A percentile compares a stretch with the other conserved stretches of the same genome.
These are phyloP conservation scores for Salvia rosmarinus DNA, from an alignment of 257 asterid species.

Conservation along the genomic window DNA sequence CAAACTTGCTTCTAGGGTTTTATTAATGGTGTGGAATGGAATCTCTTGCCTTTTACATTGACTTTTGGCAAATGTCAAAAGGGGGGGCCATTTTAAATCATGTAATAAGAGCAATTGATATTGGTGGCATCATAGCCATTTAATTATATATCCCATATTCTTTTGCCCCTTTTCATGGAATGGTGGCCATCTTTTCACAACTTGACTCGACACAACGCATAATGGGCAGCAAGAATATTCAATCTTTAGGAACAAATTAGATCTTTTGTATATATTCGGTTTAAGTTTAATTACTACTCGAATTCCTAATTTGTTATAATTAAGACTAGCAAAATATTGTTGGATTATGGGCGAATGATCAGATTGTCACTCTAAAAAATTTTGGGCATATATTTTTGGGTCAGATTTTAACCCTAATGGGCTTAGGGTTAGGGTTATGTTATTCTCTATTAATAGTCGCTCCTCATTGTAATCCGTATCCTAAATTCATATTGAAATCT, in stretches of 20 bases:
- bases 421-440: no score
- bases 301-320: background rate
- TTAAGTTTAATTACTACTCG: background rate
- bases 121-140: conserved; percentile 30
- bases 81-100: conserved; percentile 18
- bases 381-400: no score
- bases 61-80: conserved; percentile 47
- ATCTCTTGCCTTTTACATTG: conserved; percentile 31
- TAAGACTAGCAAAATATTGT: background rate
- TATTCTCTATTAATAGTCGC: no score
- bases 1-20: conserved; percentile 30
- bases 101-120: conserved; percentile 14
- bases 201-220: conserved; percentile 31
- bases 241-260: conserved; percentile 31
- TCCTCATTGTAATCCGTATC: no score
- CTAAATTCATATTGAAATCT: no score
- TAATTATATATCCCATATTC: conserved; percentile 31
- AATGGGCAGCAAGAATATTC: conserved; percentile 32
- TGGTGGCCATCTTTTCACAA: conserved; percentile 41
- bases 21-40: conserved; percentile 36
- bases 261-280: background rate
- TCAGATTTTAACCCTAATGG: no score
- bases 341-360: no score
- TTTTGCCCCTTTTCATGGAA: conserved; percentile 28
- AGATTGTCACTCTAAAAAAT: no score